A percentile compares a stretch with the other conserved stretches of the same genome.
Conservation (phyloP, 805 yeast species). For the Candida vaughaniae region DNA sequence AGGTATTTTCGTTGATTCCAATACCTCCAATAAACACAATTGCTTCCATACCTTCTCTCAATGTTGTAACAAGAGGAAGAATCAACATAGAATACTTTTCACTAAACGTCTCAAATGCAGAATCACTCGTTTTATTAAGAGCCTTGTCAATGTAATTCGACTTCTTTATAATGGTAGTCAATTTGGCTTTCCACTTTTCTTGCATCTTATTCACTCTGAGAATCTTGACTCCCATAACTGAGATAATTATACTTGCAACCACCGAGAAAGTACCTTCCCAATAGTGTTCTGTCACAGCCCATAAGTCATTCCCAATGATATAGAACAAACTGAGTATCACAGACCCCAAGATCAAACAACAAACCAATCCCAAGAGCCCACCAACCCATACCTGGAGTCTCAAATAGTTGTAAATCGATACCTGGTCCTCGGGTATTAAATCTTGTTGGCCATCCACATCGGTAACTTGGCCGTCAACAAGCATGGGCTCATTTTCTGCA, state of each 20-base stretch:
- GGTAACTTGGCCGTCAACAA: too few relatives aligned
- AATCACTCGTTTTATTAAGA: conserved; percentile 4
- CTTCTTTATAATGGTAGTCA: conserved; percentile 26
- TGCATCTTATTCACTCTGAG: conserved; percentile 45
- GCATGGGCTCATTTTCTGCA: background rate
- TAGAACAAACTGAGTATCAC: conserved; percentile 39
- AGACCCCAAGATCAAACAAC: conserved; percentile 41
- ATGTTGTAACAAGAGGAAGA: conserved; percentile 79
- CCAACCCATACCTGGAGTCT: conserved; percentile 45
- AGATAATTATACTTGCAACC: conserved; percentile 43
- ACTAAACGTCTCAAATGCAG: conserved; percentile 8
- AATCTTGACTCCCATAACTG: conserved; percentile 46
- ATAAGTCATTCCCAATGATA: conserved; percentile 41
- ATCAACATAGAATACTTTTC: conserved; percentile 38
- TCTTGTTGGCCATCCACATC: background rate
- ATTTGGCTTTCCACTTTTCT: conserved; percentile 42
- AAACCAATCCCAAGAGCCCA: conserved; percentile 38
- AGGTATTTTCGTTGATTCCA: conserved; percentile 35
- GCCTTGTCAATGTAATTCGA: conserved; percentile 22
- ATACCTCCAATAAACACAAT: conserved; percentile 91
- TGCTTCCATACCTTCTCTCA: conserved; percentile 90
- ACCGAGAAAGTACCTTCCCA: conserved; percentile 50
- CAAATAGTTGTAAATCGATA: conserved; percentile 21
- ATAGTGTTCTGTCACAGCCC: conserved; percentile 47
- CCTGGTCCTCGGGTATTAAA: conserved; percentile 1